Evolutionary conservation across 2,329 filamentous ascomycete genomes (phyloP).

Genomic region (Aspergillus sp.): DNA sequence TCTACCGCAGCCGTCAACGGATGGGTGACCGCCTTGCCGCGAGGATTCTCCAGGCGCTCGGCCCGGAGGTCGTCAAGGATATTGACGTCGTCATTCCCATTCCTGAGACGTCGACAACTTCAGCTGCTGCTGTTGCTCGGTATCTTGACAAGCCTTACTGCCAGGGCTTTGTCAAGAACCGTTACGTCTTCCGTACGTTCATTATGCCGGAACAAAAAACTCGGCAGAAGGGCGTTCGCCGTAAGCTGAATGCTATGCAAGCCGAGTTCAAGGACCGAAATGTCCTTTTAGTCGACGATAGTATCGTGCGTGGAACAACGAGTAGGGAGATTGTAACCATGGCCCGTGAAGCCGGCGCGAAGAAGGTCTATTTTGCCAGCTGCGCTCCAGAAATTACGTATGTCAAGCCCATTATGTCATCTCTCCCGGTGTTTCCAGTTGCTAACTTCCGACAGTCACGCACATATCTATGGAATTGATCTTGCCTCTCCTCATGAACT

Average conservation of each 20-base stretch:
- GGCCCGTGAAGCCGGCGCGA: constrained; percentile 80
- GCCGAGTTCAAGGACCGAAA: constrained; percentile 79
- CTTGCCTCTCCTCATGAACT: constrained; percentile 70
- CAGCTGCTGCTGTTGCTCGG: constrained; percentile 74
- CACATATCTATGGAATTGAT: constrained; percentile 84
- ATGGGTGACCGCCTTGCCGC: constrained; percentile 83
- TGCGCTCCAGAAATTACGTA: constrained; percentile 77
- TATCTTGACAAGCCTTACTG: constrained; percentile 73
- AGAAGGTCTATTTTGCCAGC: constrained; percentile 77
- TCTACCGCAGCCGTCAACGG: constrained; percentile 77
- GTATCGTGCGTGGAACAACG: constrained; percentile 83
- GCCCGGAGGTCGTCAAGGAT: constrained; percentile 66
- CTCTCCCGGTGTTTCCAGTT: background rate
- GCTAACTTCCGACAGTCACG: constrained; percentile 50
- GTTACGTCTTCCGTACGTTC: constrained; percentile 85
- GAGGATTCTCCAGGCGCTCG: constrained; percentile 66
- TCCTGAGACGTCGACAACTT: constrained; percentile 78
- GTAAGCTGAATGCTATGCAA: constrained; percentile 84
- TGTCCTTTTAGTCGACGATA: constrained; percentile 85
- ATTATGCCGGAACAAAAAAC: constrained; percentile 81
- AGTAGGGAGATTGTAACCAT: constrained; percentile 76
- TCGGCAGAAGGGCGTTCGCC: constrained; percentile 79
- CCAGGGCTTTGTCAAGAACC: constrained; percentile 84
- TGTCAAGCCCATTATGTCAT: constrained; percentile 13
- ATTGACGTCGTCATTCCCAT: constrained; percentile 83